phyloP scores from a whole-genome alignment of 495 filamentous ascomycete species.

The Podospora pseudoanserina region DNA sequence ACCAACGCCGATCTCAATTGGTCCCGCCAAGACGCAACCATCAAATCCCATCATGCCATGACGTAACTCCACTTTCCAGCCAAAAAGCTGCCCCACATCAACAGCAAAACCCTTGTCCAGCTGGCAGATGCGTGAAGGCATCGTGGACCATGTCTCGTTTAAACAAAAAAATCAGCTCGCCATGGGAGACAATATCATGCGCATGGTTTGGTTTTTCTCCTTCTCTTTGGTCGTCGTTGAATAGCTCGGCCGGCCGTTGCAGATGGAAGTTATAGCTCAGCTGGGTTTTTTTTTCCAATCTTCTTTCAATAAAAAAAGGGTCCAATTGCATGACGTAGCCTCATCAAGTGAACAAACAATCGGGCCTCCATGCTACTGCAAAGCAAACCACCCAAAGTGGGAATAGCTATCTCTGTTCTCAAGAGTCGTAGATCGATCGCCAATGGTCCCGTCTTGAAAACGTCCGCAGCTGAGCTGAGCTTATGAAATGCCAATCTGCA shows the following conservation, averaged over 20 bases:
- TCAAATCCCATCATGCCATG: conserved; percentile 9
- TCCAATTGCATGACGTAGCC: neutral
- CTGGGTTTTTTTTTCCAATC: no score
- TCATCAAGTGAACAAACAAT: neutral
- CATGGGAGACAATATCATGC: neutral
- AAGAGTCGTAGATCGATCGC: neutral
- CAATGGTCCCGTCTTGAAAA: neutral
- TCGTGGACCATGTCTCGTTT: neutral
- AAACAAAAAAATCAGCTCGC: neutral
- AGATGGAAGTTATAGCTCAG: neutral
- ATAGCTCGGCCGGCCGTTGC: neutral
- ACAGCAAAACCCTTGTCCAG: conserved; percentile 3
- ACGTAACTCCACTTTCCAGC: conserved; percentile 9
- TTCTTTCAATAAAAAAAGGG: neutral
- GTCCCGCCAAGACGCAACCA: neutral
- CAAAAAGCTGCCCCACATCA: neutral
- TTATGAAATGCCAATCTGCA: no score
- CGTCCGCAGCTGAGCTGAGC: neutral
- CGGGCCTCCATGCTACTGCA: neutral
- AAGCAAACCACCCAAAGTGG: neutral
- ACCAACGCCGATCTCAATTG: conserved; percentile 16
- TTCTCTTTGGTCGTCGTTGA: neutral
- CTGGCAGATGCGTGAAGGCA: neutral
- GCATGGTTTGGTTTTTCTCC: no score
- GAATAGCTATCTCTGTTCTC: neutral